A percentile compares a stretch with the other conserved stretches of the same genome.
These are phyloP conservation scores for Fraxinus americana DNA, from an alignment of 257 asterid genomes.

Conservation along the genomic window DNA sequence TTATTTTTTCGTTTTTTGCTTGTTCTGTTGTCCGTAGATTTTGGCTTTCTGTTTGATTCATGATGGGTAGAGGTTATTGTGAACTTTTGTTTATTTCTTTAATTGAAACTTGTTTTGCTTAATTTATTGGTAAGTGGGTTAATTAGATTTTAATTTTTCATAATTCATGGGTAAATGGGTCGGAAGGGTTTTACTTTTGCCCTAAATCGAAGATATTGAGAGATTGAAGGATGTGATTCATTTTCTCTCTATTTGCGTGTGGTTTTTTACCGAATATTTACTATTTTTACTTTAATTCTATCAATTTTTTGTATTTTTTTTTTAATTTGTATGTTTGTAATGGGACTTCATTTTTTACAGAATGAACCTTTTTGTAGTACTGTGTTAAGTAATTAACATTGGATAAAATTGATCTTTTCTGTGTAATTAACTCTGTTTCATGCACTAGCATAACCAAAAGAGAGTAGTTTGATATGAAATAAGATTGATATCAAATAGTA, in stretches of 20 bases:
- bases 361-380: too few species aligned
- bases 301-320: not conserved
- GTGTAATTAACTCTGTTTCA: not conserved
- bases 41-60: not conserved
- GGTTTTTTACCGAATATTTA: too few species aligned
- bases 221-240: not conserved
- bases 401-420: not conserved
- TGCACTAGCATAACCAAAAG: not conserved
- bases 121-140: not conserved
- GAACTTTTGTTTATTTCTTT: not conserved
- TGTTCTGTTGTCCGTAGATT: not conserved
- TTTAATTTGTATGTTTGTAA: not conserved
- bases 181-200: not conserved
- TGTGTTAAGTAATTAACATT: too few species aligned
- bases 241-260: not conserved
- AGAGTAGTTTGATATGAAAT: conserved; percentile 1
- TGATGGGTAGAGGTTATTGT: not conserved
- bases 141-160: not conserved
- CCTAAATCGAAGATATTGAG: not conserved
- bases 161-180: not conserved
- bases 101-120: not conserved
- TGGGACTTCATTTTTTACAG: not conserved
- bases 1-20: not conserved
- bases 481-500: not conserved
- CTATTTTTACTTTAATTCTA: not conserved